Percentiles rank a stretch among this genome's conserved stretches.
phyloP scores from a whole-genome alignment of 169 alveolate species.

The Theileria equi region DNA sequence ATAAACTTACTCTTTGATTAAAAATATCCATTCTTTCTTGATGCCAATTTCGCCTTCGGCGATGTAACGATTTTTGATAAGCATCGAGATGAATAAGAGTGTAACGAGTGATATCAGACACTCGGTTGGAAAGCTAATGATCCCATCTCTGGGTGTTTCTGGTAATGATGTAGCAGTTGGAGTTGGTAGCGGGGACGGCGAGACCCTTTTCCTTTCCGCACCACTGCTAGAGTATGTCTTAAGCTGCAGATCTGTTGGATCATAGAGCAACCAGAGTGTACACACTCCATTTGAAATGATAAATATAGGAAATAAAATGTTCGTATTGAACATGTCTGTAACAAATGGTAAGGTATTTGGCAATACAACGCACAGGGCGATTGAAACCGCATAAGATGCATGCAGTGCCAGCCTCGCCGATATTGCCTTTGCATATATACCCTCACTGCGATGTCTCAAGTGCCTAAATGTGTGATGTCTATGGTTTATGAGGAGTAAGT shows the following conservation, averaged over 20 bases:
- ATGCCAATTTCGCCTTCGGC: too few relatives aligned
- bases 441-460: conserved; percentile 29
- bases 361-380: conserved; percentile 32
- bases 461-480: too few relatives aligned
- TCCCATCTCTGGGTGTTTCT: not conserved
- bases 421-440: conserved; percentile 21
- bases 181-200: too few relatives aligned
- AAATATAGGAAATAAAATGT: conserved; percentile 35
- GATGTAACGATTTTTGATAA: conserved; percentile 13
- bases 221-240: not conserved
- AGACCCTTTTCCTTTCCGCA: not conserved
- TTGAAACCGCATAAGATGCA: conserved; percentile 40
- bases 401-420: conserved; percentile 36
- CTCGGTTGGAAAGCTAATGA: conserved; percentile 4
- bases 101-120: conserved; percentile 5
- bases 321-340: conserved; percentile 8
- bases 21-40: too few relatives aligned
- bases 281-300: conserved; percentile 34
- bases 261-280: conserved; percentile 25
- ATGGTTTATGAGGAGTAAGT: too few relatives aligned
- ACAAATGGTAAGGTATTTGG: conserved; percentile 14
- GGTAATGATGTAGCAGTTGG: not conserved
- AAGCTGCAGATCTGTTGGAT: not conserved
- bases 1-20: conserved; percentile 12
- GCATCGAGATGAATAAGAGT: conserved; percentile 12